Evolutionary conservation across 768 basidiomycete genomes (phyloP).

Genomic region (Termitomyces eurrhizus): DNA sequence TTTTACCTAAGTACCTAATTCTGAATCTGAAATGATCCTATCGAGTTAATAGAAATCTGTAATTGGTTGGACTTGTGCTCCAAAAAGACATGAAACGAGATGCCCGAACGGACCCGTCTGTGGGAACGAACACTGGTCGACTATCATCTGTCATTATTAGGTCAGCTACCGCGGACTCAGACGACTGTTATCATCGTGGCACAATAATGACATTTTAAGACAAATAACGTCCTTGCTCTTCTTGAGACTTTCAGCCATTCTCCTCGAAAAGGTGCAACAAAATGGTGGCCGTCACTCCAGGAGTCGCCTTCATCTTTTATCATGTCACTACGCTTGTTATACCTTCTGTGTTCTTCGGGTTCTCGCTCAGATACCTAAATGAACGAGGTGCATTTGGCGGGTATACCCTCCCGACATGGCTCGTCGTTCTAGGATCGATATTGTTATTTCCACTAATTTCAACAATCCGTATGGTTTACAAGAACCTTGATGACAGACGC

Average conservation of each 20-base stretch:
- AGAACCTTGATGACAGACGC: constrained; percentile 26
- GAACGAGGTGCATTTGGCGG: constrained; percentile 7
- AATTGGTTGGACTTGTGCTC: too few relatives aligned
- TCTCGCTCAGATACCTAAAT: constrained; percentile 15
- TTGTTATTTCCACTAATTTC: constrained; percentile 31
- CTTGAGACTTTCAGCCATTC: neutral
- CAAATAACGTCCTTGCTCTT: neutral
- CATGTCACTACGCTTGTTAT: constrained; percentile 16
- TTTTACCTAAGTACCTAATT: too few relatives aligned
- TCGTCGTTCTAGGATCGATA: constrained; percentile 25
- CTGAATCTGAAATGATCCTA: too few relatives aligned
- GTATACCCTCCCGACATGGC: constrained; percentile 33
- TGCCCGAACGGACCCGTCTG: too few relatives aligned
- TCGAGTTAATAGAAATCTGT: too few relatives aligned
- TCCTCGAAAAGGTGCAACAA: too few relatives aligned
- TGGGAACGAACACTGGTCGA: too few relatives aligned
- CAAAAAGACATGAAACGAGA: too few relatives aligned
- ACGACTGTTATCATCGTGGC: neutral
- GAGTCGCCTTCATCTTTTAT: constrained; percentile 27
- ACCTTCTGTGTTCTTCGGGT: constrained; percentile 16
- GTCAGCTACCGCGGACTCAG: neutral
- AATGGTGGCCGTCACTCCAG: constrained; percentile 31
- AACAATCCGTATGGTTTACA: constrained; percentile 25
- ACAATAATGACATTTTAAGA: neutral
- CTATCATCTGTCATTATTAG: too few relatives aligned